Evolutionary conservation across 2,329 filamentous ascomycete species (phyloP).

Genomic region (Verticillium nonalfalfae): DNA sequence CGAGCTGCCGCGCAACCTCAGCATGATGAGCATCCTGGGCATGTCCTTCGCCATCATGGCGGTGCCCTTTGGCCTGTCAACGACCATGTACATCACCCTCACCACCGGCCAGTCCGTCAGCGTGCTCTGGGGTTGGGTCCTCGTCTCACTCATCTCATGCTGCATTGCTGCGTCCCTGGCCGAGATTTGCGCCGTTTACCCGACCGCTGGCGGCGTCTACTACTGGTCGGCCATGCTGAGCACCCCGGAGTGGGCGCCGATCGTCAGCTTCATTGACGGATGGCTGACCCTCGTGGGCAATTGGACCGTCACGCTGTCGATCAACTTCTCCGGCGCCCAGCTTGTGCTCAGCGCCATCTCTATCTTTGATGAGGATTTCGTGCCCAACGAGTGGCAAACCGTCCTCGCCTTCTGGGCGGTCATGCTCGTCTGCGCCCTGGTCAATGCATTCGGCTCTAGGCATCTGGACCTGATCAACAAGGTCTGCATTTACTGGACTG

Average conservation of each 20-base stretch:
- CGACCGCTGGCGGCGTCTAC: conserved; percentile 63
- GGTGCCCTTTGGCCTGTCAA: conserved; percentile 60
- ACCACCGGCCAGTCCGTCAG: conserved; percentile 64
- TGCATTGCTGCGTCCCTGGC: conserved; percentile 60
- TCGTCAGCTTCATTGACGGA: conserved; percentile 63
- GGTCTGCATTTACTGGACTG: conserved; percentile 68
- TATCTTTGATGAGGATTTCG: conserved; percentile 65
- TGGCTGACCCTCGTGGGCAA: conserved; percentile 70
- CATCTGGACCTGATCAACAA: conserved; percentile 64
- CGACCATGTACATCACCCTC: conserved; percentile 62
- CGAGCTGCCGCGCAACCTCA: conserved; percentile 44
- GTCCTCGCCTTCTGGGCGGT: conserved; percentile 68
- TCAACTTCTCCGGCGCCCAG: conserved; percentile 65
- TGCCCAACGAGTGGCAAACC: conserved; percentile 62
- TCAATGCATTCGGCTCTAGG: conserved; percentile 59
- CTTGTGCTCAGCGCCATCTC: conserved; percentile 53
- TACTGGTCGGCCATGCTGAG: conserved; percentile 66
- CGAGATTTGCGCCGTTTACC: conserved; percentile 64
- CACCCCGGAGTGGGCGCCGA: conserved; percentile 57
- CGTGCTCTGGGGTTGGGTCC: conserved; percentile 63
- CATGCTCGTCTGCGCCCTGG: conserved; percentile 55
- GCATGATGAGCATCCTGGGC: conserved; percentile 54
- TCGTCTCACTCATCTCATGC: conserved; percentile 57
- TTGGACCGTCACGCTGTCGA: conserved; percentile 58
- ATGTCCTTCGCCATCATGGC: conserved; percentile 70